Conservation (phyloP, 768 basidiomycete species). For the Pholiota molesta region DNA sequence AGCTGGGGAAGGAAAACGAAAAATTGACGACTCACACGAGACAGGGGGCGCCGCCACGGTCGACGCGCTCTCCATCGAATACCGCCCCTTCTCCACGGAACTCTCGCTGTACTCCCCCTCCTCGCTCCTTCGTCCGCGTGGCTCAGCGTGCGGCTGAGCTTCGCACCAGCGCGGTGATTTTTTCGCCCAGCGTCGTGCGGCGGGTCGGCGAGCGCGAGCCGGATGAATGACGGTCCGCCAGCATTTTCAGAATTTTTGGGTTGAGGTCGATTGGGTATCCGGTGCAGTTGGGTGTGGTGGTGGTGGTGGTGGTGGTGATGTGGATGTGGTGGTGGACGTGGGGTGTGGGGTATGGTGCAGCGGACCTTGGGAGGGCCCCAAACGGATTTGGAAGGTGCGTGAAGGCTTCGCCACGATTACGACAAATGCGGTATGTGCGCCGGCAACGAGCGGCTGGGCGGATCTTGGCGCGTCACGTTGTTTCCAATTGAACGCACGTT, state of each 20-base stretch:
- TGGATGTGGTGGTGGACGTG: too few species aligned
- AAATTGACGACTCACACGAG: not conserved
- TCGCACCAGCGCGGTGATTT: not conserved
- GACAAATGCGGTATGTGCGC: too few species aligned
- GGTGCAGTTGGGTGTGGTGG: too few species aligned
- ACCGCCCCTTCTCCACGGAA: not conserved
- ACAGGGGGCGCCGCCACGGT: not conserved
- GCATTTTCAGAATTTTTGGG: not conserved
- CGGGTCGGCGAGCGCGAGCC: not conserved
- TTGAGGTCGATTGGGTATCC: too few species aligned
- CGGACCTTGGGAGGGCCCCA: too few species aligned
- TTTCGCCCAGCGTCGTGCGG: slow-evolving; percentile 1
- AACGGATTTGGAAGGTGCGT: too few species aligned
- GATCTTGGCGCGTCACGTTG: too few species aligned
- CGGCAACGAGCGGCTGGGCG: too few species aligned
- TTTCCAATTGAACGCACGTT: too few species aligned
- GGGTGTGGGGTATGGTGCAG: too few species aligned
- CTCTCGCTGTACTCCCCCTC: not conserved
- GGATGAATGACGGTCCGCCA: not conserved
- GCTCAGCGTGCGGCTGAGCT: slow-evolving; percentile 3
- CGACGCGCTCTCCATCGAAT: not conserved
- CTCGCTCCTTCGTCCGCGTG: slow-evolving; percentile 1
- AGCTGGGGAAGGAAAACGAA: not conserved
- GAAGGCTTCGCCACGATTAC: too few species aligned
- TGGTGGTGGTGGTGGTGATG: too few species aligned